Base-by-base conservation (phyloP, 352 stramenopile genomes). In the Thalassiosira oceanica region DNA sequence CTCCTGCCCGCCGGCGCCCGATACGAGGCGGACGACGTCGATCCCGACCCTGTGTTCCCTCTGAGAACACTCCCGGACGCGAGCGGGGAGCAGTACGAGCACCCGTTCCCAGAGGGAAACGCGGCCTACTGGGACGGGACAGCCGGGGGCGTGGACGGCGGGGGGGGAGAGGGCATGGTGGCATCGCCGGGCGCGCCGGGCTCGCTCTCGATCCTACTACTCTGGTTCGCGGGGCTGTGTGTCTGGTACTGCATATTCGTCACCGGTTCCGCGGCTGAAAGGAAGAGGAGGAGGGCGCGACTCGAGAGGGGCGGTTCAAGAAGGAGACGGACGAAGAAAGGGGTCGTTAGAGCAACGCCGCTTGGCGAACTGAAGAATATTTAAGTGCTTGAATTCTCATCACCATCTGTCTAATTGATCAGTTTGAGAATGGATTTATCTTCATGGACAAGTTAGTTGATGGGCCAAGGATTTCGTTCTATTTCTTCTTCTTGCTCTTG, bases 21-120 rank as follows among this genome's bases (percentile, higher is more conserved):
- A 11, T n/a, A n/a, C n/a, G n/a, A n/a, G n/a, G 74, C 74, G 11
- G 65, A 85, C 65, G 71, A 91, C 68, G 56, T 91, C n/a, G 80
- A 91, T 61, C 68, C 78, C 2, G 78, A 91, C 56, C 84, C 84
- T 11, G 77, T 85, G 31, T 91, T 83, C 62, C 69, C 78, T 5
- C 37, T 89, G 31, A 55, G 84, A 46, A 88, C 71, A 27, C 61
- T 77, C 4, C 50, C 71, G 2, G 65, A 81, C 61, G 67, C 67
- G 28, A 72, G 29, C 37, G 56, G 61, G 11, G 60, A 45, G n/a
- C 57, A 66, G 28, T 70, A 77, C 53, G 69, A 74, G 43, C 56
- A 70, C 28, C 56, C 48, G 1, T 74, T 70, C 53, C 18, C 51
- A 0, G 66, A 52, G 55, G 61, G 69, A 13, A 63, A 77, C 48